Evolutionary conservation across 2,329 filamentous ascomycete species (phyloP).

Genomic region (Westerdykella ornata): DNA sequence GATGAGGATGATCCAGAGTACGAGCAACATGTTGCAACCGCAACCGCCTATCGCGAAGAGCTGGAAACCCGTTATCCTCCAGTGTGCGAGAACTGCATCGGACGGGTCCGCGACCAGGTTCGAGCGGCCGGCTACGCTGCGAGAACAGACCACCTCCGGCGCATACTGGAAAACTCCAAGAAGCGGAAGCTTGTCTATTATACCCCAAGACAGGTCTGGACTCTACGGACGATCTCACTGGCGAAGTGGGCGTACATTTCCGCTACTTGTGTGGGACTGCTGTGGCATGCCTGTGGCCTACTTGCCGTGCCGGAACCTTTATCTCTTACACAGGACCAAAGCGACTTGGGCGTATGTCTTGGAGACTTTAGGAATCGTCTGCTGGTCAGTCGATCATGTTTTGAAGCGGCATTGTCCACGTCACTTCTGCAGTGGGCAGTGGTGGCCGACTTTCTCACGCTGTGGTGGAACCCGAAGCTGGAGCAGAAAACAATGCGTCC

Average conservation of each 20-base stretch:
- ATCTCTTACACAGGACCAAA: conserved; percentile 3
- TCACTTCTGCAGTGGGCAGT: conserved; percentile 35
- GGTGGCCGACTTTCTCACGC: conserved; percentile 45
- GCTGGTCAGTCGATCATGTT: conserved; percentile 22
- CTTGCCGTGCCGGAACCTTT: conserved; percentile 14
- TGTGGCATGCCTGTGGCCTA: conserved; percentile 32
- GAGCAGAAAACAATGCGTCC: conserved; percentile 56
- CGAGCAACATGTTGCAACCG: conserved; percentile 58
- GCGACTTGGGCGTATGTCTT: conserved; percentile 17
- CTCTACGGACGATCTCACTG: conserved; percentile 41
- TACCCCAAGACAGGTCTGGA: conserved; percentile 39
- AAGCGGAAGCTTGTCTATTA: conserved; percentile 16
- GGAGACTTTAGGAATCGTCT: conserved; percentile 14
- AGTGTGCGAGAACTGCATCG: conserved; percentile 75
- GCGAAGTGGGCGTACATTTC: conserved; percentile 41
- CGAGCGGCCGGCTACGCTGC: conserved; percentile 69
- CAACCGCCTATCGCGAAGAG: conserved; percentile 62
- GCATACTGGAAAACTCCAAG: conserved; percentile 60
- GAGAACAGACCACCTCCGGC: conserved; percentile 70
- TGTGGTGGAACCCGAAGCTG: conserved; percentile 65
- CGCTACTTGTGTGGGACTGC: conserved; percentile 27
- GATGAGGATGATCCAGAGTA: conserved; percentile 61
- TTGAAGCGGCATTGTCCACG: conserved; percentile 16
- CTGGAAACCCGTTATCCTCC: conserved; percentile 83
- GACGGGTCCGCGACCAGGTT: conserved; percentile 63